Conservation (phyloP, 2,329 filamentous ascomycete genomes). For the Clonostachys chloroleuca region DNA sequence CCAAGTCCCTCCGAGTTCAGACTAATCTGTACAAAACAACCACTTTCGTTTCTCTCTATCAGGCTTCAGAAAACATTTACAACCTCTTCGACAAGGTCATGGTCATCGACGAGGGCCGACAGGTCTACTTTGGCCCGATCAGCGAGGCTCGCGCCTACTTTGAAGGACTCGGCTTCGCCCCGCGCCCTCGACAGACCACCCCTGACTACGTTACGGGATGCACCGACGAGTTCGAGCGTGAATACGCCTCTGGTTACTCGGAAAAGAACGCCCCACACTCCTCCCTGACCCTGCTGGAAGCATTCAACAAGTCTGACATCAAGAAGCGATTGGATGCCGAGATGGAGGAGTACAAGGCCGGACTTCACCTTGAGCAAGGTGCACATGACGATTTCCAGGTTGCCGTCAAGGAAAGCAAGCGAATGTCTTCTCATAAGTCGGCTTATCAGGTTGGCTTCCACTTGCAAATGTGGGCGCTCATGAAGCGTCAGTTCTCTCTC, state of each 20-base stretch:
- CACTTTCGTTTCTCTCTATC: constrained; percentile 83
- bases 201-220: constrained; percentile 80
- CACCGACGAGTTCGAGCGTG: constrained; percentile 79
- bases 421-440: constrained; percentile 67
- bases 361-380: constrained; percentile 59
- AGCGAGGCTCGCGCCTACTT: constrained; percentile 69
- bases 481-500: constrained; percentile 79
- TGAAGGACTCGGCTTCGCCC: constrained; percentile 69
- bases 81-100: constrained; percentile 79
- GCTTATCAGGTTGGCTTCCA: constrained; percentile 84
- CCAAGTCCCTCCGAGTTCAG: constrained; percentile 69
- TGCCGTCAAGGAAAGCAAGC: constrained; percentile 75
- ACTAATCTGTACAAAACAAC: constrained; percentile 81
- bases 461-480: constrained; percentile 75
- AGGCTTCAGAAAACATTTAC: constrained; percentile 80
- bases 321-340: constrained; percentile 55
- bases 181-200: constrained; percentile 73
- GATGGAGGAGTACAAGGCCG: constrained; percentile 65
- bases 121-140: constrained; percentile 72
- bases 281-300: constrained; percentile 61
- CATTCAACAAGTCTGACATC: constrained; percentile 63
- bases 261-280: constrained; percentile 63
- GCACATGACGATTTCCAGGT: constrained; percentile 71
- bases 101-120: constrained; percentile 70
- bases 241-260: constrained; percentile 65